Evolutionary conservation across 805 yeast species (phyloP).

Genomic region (Hanseniaspora lachancei): DNA sequence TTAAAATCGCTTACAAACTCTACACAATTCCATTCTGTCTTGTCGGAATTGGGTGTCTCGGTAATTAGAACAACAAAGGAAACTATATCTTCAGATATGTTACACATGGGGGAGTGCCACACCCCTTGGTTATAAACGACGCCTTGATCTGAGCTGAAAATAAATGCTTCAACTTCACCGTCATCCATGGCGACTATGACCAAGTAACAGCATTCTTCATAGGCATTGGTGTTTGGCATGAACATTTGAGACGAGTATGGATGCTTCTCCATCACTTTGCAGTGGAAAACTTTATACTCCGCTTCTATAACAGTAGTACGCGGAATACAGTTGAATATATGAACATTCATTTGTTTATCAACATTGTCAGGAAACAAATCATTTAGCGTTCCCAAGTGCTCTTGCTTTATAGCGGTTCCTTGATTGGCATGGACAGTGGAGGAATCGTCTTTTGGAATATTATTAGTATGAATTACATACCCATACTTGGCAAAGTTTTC

Average conservation of each 20-base stretch:
- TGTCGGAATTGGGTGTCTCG: not conserved
- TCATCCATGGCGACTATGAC: slow-evolving; percentile 83
- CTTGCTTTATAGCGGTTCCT: slow-evolving; percentile 13
- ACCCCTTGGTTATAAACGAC: slow-evolving; percentile 67
- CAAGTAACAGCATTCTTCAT: slow-evolving; percentile 42
- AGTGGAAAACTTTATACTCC: slow-evolving; percentile 31
- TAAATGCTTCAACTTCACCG: slow-evolving; percentile 48
- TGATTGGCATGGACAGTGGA: slow-evolving; percentile 9
- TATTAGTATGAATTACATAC: not conserved
- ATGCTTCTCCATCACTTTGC: slow-evolving; percentile 73
- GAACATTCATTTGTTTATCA: slow-evolving; percentile 1
- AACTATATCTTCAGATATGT: not conserved
- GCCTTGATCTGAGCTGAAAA: slow-evolving; percentile 72
- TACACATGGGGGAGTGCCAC: slow-evolving; percentile 91
- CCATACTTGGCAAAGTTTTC: slow-evolving; percentile 10
- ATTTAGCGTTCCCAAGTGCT: not conserved
- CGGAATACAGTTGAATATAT: slow-evolving; percentile 11
- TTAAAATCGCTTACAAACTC: slow-evolving; percentile 3
- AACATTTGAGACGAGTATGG: slow-evolving; percentile 83
- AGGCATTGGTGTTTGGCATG: slow-evolving; percentile 67
- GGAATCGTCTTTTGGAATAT: not conserved
- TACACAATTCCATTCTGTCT: not conserved
- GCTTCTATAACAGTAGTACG: not conserved
- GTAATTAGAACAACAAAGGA: slow-evolving; percentile 6
- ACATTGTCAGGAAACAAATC: not conserved